Percentiles rank a stretch among this genome's conserved stretches.
These are phyloP conservation scores for Cladosporium cucumerinum DNA, from an alignment of 2,329 filamentous ascomycete species.

Conservation along the genomic window DNA sequence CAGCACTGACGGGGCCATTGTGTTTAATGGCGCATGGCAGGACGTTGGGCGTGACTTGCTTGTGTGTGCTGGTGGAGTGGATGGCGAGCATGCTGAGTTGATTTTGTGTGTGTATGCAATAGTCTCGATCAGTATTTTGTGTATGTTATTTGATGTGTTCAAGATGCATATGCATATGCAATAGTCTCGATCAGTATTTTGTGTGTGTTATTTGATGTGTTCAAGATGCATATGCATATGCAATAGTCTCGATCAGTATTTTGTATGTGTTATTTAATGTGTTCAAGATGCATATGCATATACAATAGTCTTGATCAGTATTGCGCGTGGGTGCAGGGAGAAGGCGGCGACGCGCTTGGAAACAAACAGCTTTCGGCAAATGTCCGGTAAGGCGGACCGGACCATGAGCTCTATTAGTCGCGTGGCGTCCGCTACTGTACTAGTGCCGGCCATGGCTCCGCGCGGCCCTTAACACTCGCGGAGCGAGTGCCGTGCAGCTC, in stretches of 20 bases:
- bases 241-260: too few relatives aligned
- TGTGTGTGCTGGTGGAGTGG: conserved; percentile 26
- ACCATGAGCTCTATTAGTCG: not conserved
- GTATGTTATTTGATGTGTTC: too few relatives aligned
- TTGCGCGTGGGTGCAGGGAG: not conserved
- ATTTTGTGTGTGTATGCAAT: not conserved
- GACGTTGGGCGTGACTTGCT: conserved; percentile 61
- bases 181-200: not conserved
- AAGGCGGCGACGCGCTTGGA: not conserved
- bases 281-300: too few relatives aligned
- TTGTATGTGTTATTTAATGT: too few relatives aligned
- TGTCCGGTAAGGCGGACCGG: not conserved
- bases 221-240: not conserved
- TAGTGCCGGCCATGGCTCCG: too few relatives aligned
- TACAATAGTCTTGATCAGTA: not conserved
- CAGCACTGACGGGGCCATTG: conserved; percentile 65
- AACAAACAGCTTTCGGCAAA: not conserved
- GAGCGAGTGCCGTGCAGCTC: too few relatives aligned
- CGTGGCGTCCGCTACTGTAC: not conserved
- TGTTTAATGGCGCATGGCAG: conserved; percentile 79
- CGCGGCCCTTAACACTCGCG: too few relatives aligned
- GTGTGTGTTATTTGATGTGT: too few relatives aligned
- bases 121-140: too few relatives aligned
- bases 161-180: too few relatives aligned
- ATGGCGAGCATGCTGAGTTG: conserved; percentile 45